Evolutionary conservation across 345 rosid genomes (phyloP), one percentile per base, ranked within the genome.

Genomic region (Heritiera littoralis): DNA sequence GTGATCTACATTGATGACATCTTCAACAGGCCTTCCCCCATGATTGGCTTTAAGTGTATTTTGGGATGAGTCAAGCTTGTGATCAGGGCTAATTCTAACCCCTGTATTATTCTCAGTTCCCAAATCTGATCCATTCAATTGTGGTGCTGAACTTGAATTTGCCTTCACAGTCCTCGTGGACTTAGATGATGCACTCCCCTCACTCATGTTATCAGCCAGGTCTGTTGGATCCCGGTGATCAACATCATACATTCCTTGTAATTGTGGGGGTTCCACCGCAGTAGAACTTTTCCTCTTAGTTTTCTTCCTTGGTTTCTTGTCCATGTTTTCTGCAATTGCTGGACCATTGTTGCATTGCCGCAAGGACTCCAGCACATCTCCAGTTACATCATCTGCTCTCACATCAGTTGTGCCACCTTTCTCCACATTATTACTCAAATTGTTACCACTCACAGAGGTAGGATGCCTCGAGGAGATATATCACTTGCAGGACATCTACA

Each of bases 301-400:
- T 84, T 80, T 88, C 89, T 84, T 86, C 82, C 83, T 86, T 30
- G 85, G 75, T 64, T 80, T 85, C 82, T 80, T 79, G 46, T 9
- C 87, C 55, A 15, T 72, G 68, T 77, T 80, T 72, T 77, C 89
- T 23, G 79, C 46, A 73, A 58, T 77, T 74, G 5, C 83, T 60
- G 81, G 58, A 30, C 67, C 80, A 78, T 85, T 72, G 12, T 69
- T 74, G 28, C 67, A 77, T 74, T 79, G 86, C 80, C 84, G 80
- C 80, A 83, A 84, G 78, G 92, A 86, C 11, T 88, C 88, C 80
- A 87, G 79, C 58, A 83, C 90, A 79, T 84, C 77, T 78, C 41
- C 80, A 71, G 87, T 89, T 48, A 87, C 88, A 52, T 84, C 84
- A 80, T 87, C 86, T 71, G 90, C 76, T 81, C 59, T 88, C 66